These are phyloP conservation scores for Phytophthora quininea DNA, from an alignment of 352 stramenopile genomes.

Conservation along the genomic window DNA sequence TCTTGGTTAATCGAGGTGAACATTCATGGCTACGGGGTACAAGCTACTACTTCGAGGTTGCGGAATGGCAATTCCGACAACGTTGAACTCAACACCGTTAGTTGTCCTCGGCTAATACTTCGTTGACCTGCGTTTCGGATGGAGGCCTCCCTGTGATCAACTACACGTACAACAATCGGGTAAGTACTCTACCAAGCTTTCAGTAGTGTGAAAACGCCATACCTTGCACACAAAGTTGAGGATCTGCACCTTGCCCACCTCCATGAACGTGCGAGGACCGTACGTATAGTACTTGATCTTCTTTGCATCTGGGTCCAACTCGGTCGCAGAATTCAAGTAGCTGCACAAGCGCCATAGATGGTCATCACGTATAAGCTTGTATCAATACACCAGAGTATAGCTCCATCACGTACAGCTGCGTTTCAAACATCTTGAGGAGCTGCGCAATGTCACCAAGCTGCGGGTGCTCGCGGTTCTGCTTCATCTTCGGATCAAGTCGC, in stretches of 20 bases:
- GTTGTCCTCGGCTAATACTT: conserved; percentile 65
- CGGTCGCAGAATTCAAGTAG: conserved; percentile 70
- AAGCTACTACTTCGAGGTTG: no score
- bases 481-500: conserved; percentile 65
- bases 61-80: no score
- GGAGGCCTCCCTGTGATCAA: conserved; percentile 72
- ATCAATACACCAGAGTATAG: background rate
- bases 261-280: conserved; percentile 63
- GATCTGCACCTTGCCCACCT: conserved; percentile 88
- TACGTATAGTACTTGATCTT: conserved; percentile 82
- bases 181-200: no score
- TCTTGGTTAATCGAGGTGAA: no score
- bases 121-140: conserved; percentile 70
- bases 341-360: conserved; percentile 22
- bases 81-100: conserved; percentile 11
- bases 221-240: conserved; percentile 91
- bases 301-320: conserved; percentile 79
- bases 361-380: background rate
- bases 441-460: conserved; percentile 73
- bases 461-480: conserved; percentile 62
- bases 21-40: no score
- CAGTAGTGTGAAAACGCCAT: conserved; percentile 5
- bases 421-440: conserved; percentile 82
- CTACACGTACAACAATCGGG: conserved; percentile 23
- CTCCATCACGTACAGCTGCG: conserved; percentile 58